Percentiles rank a stretch among this genome's conserved stretches.
phyloP scores from a whole-genome alignment of 2,329 filamentous ascomycete species.

The Thielaviopsis cerberus region DNA sequence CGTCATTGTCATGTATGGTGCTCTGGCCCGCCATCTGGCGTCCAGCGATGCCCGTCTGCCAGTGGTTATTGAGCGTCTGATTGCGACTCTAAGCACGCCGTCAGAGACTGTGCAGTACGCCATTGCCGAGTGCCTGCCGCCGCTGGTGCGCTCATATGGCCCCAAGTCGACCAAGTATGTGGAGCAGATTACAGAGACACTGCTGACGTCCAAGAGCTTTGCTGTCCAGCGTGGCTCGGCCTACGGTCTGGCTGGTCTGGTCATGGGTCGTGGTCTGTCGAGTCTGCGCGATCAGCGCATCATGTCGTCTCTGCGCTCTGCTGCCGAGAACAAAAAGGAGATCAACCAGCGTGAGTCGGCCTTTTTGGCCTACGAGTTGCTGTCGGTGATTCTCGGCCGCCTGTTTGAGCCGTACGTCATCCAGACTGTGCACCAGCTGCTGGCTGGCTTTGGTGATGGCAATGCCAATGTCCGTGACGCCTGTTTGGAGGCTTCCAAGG shows the following conservation, averaged over 20 bases:
- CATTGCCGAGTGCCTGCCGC: constrained; percentile 81
- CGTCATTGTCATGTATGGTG: constrained; percentile 92
- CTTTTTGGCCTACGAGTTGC: constrained; percentile 73
- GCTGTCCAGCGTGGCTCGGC: constrained; percentile 83
- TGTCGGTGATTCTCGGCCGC: constrained; percentile 69
- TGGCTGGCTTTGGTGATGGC: constrained; percentile 74
- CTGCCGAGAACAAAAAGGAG: constrained; percentile 91
- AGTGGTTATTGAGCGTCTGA: constrained; percentile 66
- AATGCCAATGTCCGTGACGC: constrained; percentile 82
- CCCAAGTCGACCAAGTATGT: constrained; percentile 67
- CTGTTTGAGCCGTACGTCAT: constrained; percentile 95
- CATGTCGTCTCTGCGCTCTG: constrained; percentile 59
- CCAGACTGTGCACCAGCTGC: constrained; percentile 77
- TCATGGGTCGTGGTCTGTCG: constrained; percentile 70
- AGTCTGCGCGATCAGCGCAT: constrained; percentile 72
- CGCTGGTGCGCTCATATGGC: constrained; percentile 59
- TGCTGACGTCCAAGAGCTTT: constrained; percentile 80
- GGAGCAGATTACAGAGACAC: constrained; percentile 57
- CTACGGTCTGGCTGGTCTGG: constrained; percentile 80
- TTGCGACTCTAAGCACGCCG: constrained; percentile 77
- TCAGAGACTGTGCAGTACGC: constrained; percentile 95
- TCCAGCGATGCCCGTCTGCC: constrained; percentile 74
- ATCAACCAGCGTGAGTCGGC: constrained; percentile 73
- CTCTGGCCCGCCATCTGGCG: constrained; percentile 71
- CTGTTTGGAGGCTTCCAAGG: constrained; percentile 81